A percentile compares a stretch with the other conserved stretches of the same genome.
Evolutionary conservation across 2,329 filamentous ascomycete species (phyloP).

Genomic region (Hypoxylon sp.): DNA sequence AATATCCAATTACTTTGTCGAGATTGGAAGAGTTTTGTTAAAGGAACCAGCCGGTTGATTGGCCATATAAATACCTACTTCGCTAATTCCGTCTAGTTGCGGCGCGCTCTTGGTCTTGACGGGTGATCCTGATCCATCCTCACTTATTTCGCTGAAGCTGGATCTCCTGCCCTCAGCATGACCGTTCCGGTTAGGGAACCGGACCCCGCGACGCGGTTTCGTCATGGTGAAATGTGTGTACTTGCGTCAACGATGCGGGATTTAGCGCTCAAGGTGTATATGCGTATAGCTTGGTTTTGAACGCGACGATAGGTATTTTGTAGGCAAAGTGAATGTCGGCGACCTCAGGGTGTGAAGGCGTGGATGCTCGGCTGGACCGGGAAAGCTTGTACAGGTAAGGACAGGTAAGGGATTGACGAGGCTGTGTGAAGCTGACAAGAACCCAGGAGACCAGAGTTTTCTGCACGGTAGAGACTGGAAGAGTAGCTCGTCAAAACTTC

Average conservation of each 20-base stretch:
- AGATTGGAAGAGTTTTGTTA: neutral
- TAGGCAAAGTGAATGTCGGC: conserved; percentile 10
- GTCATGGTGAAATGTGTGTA: conserved; percentile 46
- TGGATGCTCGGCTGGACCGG: conserved; percentile 22
- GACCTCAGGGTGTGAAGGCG: neutral
- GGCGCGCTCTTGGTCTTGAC: conserved; percentile 49
- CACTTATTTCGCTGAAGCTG: conserved; percentile 79
- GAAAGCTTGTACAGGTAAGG: conserved; percentile 19
- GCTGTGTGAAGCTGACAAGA: conserved; percentile 9
- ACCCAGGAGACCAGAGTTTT: neutral
- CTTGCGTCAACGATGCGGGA: conserved; percentile 1
- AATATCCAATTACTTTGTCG: neutral
- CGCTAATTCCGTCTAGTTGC: conserved; percentile 56
- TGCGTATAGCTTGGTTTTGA: neutral
- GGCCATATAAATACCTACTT: conserved; percentile 47
- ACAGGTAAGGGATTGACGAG: conserved; percentile 5
- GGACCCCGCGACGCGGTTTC: conserved; percentile 64
- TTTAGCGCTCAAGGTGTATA: neutral
- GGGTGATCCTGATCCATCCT: conserved; percentile 63
- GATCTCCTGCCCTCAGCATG: conserved; percentile 70
- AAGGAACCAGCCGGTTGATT: neutral
- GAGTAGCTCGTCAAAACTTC: conserved; percentile 5
- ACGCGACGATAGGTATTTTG: conserved; percentile 18
- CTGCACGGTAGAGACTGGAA: conserved; percentile 10
- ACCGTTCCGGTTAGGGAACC: conserved; percentile 66